These are phyloP conservation scores for Mycosphaerelloides madeirae DNA, from an alignment of 2,329 filamentous ascomycete genomes.

Conservation along the genomic window DNA sequence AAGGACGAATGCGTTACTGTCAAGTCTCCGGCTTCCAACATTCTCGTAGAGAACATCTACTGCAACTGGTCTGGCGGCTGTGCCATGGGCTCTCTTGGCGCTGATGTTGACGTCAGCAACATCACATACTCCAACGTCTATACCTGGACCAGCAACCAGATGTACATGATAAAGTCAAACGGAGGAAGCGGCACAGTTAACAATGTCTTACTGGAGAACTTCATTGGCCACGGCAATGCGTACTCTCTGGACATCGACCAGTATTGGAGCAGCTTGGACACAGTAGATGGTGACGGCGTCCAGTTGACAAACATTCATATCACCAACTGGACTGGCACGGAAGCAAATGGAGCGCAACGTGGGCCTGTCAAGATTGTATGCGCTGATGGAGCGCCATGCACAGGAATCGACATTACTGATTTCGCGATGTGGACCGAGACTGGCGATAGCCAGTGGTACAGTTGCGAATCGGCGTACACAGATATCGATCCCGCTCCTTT, in stretches of 20 bases:
- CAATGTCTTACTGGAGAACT: slow-evolving; percentile 53
- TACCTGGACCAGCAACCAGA: slow-evolving; percentile 57
- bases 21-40: slow-evolving; percentile 50
- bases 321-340: slow-evolving; percentile 54
- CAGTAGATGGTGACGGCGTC: slow-evolving; percentile 47
- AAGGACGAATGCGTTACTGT: slow-evolving; percentile 58
- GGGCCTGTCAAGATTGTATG: slow-evolving; percentile 53
- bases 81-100: slow-evolving; percentile 53
- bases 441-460: slow-evolving; percentile 39
- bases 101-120: slow-evolving; percentile 47
- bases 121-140: slow-evolving; percentile 55
- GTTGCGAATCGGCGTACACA: slow-evolving; percentile 47
- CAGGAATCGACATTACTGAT: slow-evolving; percentile 47
- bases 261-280: slow-evolving; percentile 46
- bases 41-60: slow-evolving; percentile 57
- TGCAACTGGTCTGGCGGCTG: slow-evolving; percentile 57
- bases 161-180: slow-evolving; percentile 57
- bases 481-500: slow-evolving; percentile 36
- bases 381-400: slow-evolving; percentile 49
- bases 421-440: slow-evolving; percentile 52
- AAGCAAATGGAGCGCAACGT: slow-evolving; percentile 46
- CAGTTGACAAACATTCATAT: slow-evolving; percentile 51
- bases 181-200: slow-evolving; percentile 52
- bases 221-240: slow-evolving; percentile 57
- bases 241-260: slow-evolving; percentile 55